phyloP scores from a whole-genome alignment of 768 basidiomycete genomes.

The Kwoniella sp. region DNA sequence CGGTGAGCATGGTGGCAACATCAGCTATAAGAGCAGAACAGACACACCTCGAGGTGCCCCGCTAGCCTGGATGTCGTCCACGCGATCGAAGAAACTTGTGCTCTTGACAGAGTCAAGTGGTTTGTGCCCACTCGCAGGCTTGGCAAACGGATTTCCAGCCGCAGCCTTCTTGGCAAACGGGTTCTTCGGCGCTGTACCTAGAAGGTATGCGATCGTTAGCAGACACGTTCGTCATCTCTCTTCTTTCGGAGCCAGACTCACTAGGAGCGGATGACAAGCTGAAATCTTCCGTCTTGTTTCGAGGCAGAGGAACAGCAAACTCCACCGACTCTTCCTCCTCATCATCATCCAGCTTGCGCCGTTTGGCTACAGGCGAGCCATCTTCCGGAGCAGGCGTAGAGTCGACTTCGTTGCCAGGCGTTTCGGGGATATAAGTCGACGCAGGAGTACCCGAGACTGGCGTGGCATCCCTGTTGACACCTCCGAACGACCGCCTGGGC shows the following conservation, averaged over 20 bases:
- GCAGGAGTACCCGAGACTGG: slow-evolving; percentile 13
- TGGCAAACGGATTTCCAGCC: slow-evolving; percentile 46
- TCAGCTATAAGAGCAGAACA: no score
- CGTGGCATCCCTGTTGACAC: slow-evolving; percentile 31
- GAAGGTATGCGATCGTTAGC: no score
- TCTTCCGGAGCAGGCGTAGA: not conserved
- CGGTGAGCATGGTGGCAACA: not conserved
- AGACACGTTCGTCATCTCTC: not conserved
- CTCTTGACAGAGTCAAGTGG: slow-evolving; percentile 42
- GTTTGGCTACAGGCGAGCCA: slow-evolving; percentile 24
- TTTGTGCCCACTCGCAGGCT: slow-evolving; percentile 21
- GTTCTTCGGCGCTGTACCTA: slow-evolving; percentile 34
- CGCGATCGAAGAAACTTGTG: slow-evolving; percentile 48
- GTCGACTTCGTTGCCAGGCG: slow-evolving; percentile 25
- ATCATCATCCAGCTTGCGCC: slow-evolving; percentile 21
- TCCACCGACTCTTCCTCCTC: slow-evolving; percentile 12
- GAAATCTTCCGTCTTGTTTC: slow-evolving; percentile 9
- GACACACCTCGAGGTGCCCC: slow-evolving; percentile 29
- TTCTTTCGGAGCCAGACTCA: not conserved
- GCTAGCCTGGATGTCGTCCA: slow-evolving; percentile 43
- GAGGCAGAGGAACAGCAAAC: not conserved
- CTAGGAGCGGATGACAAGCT: slow-evolving; percentile 4
- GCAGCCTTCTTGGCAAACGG: slow-evolving; percentile 45
- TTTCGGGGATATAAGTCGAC: slow-evolving; percentile 38
- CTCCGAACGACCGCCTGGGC: slow-evolving; percentile 30